Percentiles rank a stretch among this genome's conserved stretches.
These are phyloP conservation scores for Solanum acaule DNA, from an alignment of 257 asterid genomes.

Conservation along the genomic window DNA sequence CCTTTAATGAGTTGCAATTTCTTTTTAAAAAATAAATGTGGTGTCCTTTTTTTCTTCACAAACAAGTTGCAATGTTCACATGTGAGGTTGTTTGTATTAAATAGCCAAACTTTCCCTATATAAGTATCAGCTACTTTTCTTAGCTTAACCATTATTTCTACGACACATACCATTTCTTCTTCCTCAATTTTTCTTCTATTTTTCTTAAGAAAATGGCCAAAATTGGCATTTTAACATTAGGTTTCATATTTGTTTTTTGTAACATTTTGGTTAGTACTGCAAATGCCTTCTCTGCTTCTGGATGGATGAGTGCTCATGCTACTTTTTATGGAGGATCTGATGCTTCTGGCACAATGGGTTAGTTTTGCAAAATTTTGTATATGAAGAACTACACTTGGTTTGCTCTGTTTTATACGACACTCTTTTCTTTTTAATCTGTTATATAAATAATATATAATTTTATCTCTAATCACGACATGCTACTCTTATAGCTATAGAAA, in stretches of 20 bases:
- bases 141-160: background rate
- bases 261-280: constrained; percentile 7
- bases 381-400: background rate
- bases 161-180: background rate
- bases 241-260: constrained; percentile 3
- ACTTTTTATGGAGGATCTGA: constrained; percentile 43
- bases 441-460: rapidly evolving
- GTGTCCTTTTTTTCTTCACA: background rate
- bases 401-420: background rate
- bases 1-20: background rate
- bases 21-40: background rate
- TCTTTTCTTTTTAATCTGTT: background rate
- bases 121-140: constrained; percentile 1
- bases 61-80: constrained; percentile 23
- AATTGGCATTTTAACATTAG: constrained; percentile 3
- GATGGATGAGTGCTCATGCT: constrained; percentile 36
- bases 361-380: background rate
- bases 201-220: constrained; percentile 1
- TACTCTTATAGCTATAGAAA: background rate
- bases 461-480: background rate
- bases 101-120: constrained; percentile 1
- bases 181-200: background rate
- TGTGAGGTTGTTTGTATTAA: constrained; percentile 24
- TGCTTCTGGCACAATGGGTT: constrained; percentile 52
- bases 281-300: constrained; percentile 26